phyloP scores from a whole-genome alignment of 2,329 filamentous ascomycete genomes.

The Talaromyces pinophilus region DNA sequence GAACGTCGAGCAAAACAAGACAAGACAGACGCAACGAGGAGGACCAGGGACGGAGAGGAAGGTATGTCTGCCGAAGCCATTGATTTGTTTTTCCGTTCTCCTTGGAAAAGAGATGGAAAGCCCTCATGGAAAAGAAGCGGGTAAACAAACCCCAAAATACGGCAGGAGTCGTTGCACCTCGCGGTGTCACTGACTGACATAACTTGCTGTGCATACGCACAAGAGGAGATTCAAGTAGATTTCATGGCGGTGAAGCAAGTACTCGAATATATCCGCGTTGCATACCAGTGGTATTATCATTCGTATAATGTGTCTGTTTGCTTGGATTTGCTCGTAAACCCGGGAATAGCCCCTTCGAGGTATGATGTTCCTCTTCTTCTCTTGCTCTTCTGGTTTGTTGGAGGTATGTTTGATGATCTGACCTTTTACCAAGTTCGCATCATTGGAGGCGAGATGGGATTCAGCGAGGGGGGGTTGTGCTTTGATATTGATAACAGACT shows the following conservation, averaged over 20 bases:
- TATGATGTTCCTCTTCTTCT: conserved; percentile 3
- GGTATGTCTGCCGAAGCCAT: conserved; percentile 46
- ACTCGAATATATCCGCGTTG: conserved; percentile 3
- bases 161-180: not conserved
- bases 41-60: conserved; percentile 3
- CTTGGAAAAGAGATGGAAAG: not conserved
- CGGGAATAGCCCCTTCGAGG: conserved; percentile 21
- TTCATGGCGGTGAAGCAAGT: conserved; percentile 2
- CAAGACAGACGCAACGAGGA: not conserved
- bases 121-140: conserved; percentile 44
- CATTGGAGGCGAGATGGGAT: conserved; percentile 37
- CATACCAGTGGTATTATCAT: conserved; percentile 7
- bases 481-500: not conserved
- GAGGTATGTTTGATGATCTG: conserved; percentile 36
- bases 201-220: not conserved
- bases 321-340: not conserved
- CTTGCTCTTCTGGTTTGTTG: conserved; percentile 25
- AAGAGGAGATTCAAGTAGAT: not conserved
- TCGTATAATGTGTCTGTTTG: not conserved
- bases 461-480: not conserved
- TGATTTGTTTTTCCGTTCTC: conserved; percentile 36
- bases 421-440: conserved; percentile 51
- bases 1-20: not conserved
- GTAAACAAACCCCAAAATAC: conserved; percentile 26
- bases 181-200: not conserved